Conservation (phyloP, 2,329 filamentous ascomycete genomes). For the Exserohilum rostratum region DNA sequence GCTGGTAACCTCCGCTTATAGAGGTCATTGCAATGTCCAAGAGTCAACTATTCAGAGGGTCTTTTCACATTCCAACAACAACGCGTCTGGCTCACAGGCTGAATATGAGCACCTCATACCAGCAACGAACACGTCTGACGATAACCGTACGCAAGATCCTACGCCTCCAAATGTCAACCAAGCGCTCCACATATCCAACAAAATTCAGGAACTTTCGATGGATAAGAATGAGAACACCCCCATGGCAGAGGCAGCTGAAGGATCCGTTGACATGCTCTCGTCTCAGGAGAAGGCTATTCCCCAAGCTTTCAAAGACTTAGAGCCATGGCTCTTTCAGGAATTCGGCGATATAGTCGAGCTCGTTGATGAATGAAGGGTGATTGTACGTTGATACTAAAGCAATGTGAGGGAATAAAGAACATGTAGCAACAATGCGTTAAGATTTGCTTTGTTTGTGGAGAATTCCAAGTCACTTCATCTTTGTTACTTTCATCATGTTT, state of each 20-base stretch:
- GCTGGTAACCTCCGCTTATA: neutral
- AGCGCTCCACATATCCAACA: neutral
- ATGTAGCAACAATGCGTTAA: neutral
- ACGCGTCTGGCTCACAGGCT: neutral
- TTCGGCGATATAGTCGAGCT: conserved; percentile 51
- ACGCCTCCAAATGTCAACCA: neutral
- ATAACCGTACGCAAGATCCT: neutral
- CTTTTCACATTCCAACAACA: neutral
- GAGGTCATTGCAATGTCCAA: no score
- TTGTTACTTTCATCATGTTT: neutral
- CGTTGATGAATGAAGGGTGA: conserved; percentile 24
- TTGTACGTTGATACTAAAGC: neutral
- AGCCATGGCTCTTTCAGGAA: conserved; percentile 48
- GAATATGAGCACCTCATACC: neutral
- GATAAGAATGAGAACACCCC: neutral
- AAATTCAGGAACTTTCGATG: neutral
- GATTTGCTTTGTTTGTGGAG: neutral
- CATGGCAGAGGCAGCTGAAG: neutral
- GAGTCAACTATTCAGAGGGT: neutral
- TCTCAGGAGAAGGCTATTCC: conserved; percentile 15
- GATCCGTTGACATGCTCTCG: neutral
- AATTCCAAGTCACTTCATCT: neutral
- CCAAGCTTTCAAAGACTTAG: conserved; percentile 41
- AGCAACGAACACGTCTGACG: no score
- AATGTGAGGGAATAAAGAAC: neutral